Evolutionary conservation across 768 basidiomycete genomes (phyloP).

Genomic region (Suillus hirtellus): DNA sequence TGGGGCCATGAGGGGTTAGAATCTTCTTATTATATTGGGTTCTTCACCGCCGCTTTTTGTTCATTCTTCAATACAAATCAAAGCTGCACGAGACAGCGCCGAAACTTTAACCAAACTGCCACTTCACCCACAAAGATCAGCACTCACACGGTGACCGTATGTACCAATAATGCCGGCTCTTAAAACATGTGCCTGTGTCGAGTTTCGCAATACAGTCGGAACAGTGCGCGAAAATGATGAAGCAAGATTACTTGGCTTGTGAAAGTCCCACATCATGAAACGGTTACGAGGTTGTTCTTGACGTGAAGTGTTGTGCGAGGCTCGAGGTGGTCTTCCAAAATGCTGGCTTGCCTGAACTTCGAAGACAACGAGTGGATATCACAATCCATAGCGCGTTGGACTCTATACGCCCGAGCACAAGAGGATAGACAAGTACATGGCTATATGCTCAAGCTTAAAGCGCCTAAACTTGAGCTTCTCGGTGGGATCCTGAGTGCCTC

Average conservation of each 20-base stretch:
- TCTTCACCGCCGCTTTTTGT: neutral
- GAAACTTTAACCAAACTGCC: constrained; percentile 28
- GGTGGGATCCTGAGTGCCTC: constrained; percentile 76
- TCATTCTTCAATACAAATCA: neutral
- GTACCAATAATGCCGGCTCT: constrained; percentile 63
- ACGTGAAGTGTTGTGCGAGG: constrained; percentile 39
- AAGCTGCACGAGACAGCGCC: neutral
- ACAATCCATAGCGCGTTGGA: constrained; percentile 78
- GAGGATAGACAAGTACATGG: neutral
- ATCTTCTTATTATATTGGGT: neutral
- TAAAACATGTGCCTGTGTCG: constrained; percentile 66
- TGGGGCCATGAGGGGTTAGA: neutral
- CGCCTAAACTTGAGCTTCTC: constrained; percentile 77
- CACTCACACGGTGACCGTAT: neutral
- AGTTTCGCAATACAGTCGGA: constrained; percentile 64
- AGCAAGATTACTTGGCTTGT: constrained; percentile 33
- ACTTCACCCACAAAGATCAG: constrained; percentile 42
- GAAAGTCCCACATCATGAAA: constrained; percentile 43
- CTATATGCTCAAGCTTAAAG: constrained; percentile 57
- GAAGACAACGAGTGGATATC: constrained; percentile 56
- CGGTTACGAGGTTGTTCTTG: constrained; percentile 43
- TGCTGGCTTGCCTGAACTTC: constrained; percentile 49
- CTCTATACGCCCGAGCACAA: constrained; percentile 45
- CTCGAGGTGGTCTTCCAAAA: constrained; percentile 66
- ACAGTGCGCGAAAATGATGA: constrained; percentile 52